Evolutionary conservation across 208 protist species (phyloP).

Genomic region (Leishmania major): DNA sequence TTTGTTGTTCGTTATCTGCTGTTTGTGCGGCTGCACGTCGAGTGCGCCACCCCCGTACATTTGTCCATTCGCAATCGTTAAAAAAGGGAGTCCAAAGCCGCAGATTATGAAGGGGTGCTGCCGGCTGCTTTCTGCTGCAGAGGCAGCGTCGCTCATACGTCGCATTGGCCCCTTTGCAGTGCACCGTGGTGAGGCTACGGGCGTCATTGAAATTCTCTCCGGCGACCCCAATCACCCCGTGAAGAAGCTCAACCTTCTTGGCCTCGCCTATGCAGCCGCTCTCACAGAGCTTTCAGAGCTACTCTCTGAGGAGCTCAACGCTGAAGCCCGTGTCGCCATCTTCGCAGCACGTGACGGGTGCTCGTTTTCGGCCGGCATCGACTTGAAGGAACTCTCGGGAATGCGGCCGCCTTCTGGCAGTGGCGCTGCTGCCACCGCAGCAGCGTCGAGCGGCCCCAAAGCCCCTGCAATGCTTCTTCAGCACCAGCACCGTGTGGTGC

Average conservation of each 20-base stretch:
- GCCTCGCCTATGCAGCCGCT: slow-evolving; percentile 41
- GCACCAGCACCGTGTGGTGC: slow-evolving; percentile 47
- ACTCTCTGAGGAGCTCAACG: slow-evolving; percentile 58
- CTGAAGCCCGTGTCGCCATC: slow-evolving; percentile 53
- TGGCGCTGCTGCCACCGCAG: background rate
- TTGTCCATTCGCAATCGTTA: background rate
- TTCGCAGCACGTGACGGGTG: slow-evolving; percentile 48
- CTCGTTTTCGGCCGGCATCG: slow-evolving; percentile 65
- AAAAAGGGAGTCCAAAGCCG: background rate
- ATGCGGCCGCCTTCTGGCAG: slow-evolving; percentile 14
- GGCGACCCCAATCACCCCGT: slow-evolving; percentile 40
- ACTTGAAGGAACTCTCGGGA: slow-evolving; percentile 39
- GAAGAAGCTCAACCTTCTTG: slow-evolving; percentile 64
- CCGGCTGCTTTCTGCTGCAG: background rate
- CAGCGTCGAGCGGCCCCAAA: background rate
- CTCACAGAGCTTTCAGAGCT: slow-evolving; percentile 39
- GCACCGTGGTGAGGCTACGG: slow-evolving; percentile 28
- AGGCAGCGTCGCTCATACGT: slow-evolving; percentile 21
- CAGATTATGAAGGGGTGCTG: slow-evolving; percentile 3
- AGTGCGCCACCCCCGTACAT: background rate
- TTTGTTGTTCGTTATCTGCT: background rate
- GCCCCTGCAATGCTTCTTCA: slow-evolving; percentile 67
- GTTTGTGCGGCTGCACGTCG: background rate
- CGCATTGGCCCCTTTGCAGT: slow-evolving; percentile 48
- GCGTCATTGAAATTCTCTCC: slow-evolving; percentile 53